Conservation (phyloP, 352 stramenopile species). For the Phytophthora fragariaefolia region DNA sequence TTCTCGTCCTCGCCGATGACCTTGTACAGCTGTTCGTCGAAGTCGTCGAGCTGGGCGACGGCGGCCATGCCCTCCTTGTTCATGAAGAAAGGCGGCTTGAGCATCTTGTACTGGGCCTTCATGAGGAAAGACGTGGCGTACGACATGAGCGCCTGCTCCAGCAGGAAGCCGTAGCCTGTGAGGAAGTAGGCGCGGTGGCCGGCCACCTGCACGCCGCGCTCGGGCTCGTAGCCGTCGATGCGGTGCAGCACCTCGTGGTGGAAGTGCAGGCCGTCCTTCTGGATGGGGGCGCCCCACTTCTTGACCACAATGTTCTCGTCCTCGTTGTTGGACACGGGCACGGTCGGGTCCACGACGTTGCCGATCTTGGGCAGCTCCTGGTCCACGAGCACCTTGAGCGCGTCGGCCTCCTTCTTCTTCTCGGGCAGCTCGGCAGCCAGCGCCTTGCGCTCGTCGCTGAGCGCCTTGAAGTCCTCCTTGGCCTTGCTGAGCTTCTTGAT, state of each 20-base stretch:
- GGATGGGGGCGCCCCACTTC: conserved; percentile 74
- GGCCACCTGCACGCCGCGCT: conserved; percentile 94
- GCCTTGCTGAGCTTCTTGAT: conserved; percentile 91
- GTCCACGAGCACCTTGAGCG: conserved; percentile 79
- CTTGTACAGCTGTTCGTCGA: conserved; percentile 99
- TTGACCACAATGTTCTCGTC: conserved; percentile 96
- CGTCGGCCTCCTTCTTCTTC: conserved; percentile 84
- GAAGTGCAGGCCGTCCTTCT: conserved; percentile 90
- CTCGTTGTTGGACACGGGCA: conserved; percentile 97
- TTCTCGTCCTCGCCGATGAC: conserved; percentile 97
- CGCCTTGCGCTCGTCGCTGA: conserved; percentile 84
- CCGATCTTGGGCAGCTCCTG: conserved; percentile 92
- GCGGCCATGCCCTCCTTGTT: conserved; percentile 99
- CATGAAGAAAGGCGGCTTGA: conserved; percentile 99
- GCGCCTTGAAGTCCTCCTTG: conserved; percentile 86
- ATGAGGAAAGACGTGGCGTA: conserved; percentile 98
- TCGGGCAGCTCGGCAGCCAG: conserved; percentile 70
- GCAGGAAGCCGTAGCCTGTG: conserved; percentile 97
- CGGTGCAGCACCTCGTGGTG: conserved; percentile 98
- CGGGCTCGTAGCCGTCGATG: conserved; percentile 99
- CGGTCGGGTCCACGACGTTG: conserved; percentile 97
- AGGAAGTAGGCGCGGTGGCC: conserved; percentile 99
- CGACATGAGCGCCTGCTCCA: conserved; percentile 99
- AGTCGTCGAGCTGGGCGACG: conserved; percentile 99
- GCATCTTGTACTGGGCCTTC: conserved; percentile 95